Evolutionary conservation across 495 filamentous ascomycete species (phyloP).

Genomic region (Apodospora peruviana): DNA sequence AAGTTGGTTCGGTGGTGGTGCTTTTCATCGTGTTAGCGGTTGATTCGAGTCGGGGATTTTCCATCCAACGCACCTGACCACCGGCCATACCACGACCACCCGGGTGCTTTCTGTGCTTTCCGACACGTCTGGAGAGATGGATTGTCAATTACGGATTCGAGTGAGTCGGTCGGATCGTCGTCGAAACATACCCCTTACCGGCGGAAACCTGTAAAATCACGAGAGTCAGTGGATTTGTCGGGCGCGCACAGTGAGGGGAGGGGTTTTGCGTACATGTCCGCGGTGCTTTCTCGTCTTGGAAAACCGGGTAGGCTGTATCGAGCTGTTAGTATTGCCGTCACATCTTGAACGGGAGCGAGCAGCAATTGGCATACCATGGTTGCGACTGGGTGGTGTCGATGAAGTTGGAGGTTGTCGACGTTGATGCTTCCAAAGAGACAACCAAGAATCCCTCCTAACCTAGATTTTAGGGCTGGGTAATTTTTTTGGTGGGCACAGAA

Average conservation of each 20-base stretch:
- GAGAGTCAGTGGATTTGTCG: slow-evolving; percentile 19
- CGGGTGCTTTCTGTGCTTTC: slow-evolving; percentile 35
- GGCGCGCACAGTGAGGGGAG: not conserved
- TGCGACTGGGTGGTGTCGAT: slow-evolving; percentile 27
- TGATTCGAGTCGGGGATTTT: slow-evolving; percentile 3
- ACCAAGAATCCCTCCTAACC: slow-evolving; percentile 15
- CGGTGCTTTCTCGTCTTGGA: slow-evolving; percentile 36
- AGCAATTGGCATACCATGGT: slow-evolving; percentile 26
- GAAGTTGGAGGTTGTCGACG: slow-evolving; percentile 25
- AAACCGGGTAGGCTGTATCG: slow-evolving; percentile 29
- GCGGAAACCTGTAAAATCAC: slow-evolving; percentile 26
- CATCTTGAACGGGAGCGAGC: not conserved
- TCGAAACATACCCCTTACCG: slow-evolving; percentile 31
- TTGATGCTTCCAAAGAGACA: slow-evolving; percentile 23
- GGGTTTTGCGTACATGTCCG: slow-evolving; percentile 26
- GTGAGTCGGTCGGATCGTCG: slow-evolving; percentile 16
- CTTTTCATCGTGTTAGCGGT: slow-evolving; percentile 25
- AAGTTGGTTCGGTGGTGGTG: slow-evolving; percentile 33
- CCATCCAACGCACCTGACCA: slow-evolving; percentile 26
- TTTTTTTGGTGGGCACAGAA: slow-evolving; percentile 30
- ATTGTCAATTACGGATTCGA: slow-evolving; percentile 18
- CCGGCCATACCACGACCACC: slow-evolving; percentile 37
- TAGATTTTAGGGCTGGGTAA: slow-evolving; percentile 30
- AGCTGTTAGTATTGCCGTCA: slow-evolving; percentile 18
- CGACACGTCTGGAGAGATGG: slow-evolving; percentile 24